phyloP scores from a whole-genome alignment of 2,329 filamentous ascomycete species.

The Venturia aucupariae region DNA sequence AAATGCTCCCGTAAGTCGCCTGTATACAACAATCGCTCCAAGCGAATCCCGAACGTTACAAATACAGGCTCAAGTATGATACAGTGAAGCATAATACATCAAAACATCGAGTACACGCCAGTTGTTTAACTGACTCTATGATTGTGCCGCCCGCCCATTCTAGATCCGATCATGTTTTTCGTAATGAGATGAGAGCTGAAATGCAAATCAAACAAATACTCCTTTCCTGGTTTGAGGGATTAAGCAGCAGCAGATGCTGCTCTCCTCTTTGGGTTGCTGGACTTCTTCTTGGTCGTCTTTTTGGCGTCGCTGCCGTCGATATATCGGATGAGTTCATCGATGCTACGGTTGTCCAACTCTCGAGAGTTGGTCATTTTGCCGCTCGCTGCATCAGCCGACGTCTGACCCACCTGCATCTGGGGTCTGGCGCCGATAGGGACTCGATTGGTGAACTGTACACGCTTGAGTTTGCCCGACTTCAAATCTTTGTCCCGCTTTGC shows the following conservation, averaged over 20 bases:
- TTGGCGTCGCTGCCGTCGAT: constrained; percentile 63
- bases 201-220: constrained; percentile 9
- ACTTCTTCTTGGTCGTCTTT: constrained; percentile 11
- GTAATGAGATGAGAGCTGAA: background rate
- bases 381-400: constrained; percentile 13
- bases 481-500: constrained; percentile 83
- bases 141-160: background rate
- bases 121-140: background rate
- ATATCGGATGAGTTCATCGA: constrained; percentile 88
- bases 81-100: background rate
- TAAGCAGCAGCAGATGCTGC: constrained; percentile 2
- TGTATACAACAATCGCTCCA: background rate
- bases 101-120: background rate
- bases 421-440: constrained; percentile 17
- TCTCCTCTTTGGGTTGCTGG: constrained; percentile 11
- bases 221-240: background rate
- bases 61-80: background rate
- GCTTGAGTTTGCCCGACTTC: constrained; percentile 51
- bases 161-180: background rate
- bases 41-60: background rate
- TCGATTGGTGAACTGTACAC: constrained; percentile 53
- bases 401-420: constrained; percentile 27
- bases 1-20: background rate
- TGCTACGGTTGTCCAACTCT: constrained; percentile 65
- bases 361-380: constrained; percentile 34